A percentile compares a stretch with the other conserved stretches of the same genome.
phyloP scores from a whole-genome alignment of 768 basidiomycete species.

The Podaxis pistillaris region DNA sequence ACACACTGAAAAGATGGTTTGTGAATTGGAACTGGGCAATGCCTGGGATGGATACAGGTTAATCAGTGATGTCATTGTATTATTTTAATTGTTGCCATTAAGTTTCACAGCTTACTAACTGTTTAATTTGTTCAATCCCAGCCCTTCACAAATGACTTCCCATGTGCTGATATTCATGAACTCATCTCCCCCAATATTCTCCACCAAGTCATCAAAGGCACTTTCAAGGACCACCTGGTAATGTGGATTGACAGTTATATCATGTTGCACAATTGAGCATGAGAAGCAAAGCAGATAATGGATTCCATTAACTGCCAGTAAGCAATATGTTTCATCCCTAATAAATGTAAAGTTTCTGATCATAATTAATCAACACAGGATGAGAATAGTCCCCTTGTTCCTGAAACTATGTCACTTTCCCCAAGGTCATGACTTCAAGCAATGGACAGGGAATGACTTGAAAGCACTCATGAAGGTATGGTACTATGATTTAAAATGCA shows the following conservation, averaged over 20 bases:
- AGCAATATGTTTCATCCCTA: too few relatives aligned
- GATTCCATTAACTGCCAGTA: background rate
- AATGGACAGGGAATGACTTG: constrained; percentile 37
- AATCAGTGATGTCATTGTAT: background rate
- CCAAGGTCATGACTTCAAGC: constrained; percentile 27
- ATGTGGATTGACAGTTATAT: constrained; percentile 30
- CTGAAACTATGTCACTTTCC: constrained; percentile 23
- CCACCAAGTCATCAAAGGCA: constrained; percentile 17
- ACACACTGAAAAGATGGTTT: too few relatives aligned
- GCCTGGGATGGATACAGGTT: too few relatives aligned
- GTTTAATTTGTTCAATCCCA: constrained; percentile 6
- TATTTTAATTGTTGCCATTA: background rate
- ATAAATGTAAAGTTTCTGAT: background rate
- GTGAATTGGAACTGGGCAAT: too few relatives aligned
- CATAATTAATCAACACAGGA: constrained; percentile 10
- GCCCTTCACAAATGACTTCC: constrained; percentile 30
- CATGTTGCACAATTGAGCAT: constrained; percentile 1
- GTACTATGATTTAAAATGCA: background rate
- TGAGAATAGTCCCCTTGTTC: constrained; percentile 22
- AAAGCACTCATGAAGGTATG: constrained; percentile 36
- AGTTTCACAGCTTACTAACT: too few relatives aligned
- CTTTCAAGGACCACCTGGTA: constrained; percentile 43
- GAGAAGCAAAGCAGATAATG: background rate
- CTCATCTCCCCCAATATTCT: constrained; percentile 28
- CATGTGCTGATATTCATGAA: constrained; percentile 31